phyloP scores from a whole-genome alignment of 129 eudicot genomes.

The Mikania micrantha region DNA sequence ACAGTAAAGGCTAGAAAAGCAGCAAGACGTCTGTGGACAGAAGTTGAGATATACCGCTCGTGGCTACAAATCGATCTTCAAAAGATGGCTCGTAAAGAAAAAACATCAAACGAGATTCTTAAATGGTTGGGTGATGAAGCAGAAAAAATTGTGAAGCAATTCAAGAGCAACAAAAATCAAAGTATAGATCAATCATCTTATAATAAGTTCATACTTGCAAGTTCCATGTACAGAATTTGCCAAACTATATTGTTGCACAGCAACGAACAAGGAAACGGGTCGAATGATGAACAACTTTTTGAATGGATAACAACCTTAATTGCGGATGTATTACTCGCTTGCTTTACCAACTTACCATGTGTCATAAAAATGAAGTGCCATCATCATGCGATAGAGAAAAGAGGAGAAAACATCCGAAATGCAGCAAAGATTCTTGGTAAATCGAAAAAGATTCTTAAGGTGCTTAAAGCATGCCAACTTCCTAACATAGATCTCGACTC shows the following conservation, averaged over 20 bases:
- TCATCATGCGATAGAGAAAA: neutral
- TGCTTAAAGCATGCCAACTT: neutral
- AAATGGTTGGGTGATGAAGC: constrained; percentile 2
- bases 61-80: neutral
- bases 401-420: neutral
- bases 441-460: neutral
- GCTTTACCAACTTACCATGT: neutral
- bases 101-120: constrained; percentile 3
- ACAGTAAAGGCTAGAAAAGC: neutral
- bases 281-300: neutral
- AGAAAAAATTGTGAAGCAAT: neutral
- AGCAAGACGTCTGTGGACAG: neutral
- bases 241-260: neutral
- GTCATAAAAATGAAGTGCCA: neutral
- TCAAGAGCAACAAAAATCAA: too few species aligned
- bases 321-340: neutral
- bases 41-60: neutral
- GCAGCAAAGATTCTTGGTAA: neutral
- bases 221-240: neutral
- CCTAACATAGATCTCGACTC: neutral
- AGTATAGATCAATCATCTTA: neutral
- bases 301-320: neutral
- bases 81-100: neutral
- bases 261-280: neutral
- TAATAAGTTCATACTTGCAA: neutral